Conservation (phyloP, 768 basidiomycete species). For the Boletus subparvulus region DNA sequence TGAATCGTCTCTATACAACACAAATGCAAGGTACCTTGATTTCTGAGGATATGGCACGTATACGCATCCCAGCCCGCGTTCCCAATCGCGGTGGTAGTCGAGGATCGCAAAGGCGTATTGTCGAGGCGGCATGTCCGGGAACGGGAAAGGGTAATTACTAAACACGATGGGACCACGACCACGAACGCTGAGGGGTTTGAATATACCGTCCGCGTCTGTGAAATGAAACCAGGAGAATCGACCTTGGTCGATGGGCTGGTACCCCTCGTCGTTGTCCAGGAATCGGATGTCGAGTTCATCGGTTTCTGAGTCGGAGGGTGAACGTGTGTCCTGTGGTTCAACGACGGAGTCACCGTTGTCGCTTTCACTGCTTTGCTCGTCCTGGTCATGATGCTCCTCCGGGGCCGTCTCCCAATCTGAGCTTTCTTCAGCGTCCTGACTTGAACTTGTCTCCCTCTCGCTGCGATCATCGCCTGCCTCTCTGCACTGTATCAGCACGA, state of each 20-base stretch:
- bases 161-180: conserved; percentile 3
- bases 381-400: not conserved
- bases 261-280: not conserved
- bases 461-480: not conserved
- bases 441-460: not conserved
- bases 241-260: not conserved
- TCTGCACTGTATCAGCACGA: conserved; percentile 1
- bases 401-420: not conserved
- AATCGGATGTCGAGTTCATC: conserved; percentile 1
- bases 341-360: not conserved
- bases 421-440: not conserved
- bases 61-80: not conserved
- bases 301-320: not conserved
- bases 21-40: conserved; percentile 6
- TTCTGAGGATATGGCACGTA: conserved; percentile 2
- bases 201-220: not conserved
- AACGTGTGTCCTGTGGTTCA: not conserved
- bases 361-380: not conserved
- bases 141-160: not conserved
- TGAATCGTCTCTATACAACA: conserved; percentile 1
- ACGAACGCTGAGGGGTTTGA: not conserved
- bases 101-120: conserved; percentile 7
- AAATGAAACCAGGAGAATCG: conserved; percentile 6
- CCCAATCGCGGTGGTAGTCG: conserved; percentile 10
- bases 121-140: too few species aligned